Evolutionary conservation across 2,329 filamentous ascomycete genomes (phyloP).

Genomic region (Diaporthe citrichinensis): DNA sequence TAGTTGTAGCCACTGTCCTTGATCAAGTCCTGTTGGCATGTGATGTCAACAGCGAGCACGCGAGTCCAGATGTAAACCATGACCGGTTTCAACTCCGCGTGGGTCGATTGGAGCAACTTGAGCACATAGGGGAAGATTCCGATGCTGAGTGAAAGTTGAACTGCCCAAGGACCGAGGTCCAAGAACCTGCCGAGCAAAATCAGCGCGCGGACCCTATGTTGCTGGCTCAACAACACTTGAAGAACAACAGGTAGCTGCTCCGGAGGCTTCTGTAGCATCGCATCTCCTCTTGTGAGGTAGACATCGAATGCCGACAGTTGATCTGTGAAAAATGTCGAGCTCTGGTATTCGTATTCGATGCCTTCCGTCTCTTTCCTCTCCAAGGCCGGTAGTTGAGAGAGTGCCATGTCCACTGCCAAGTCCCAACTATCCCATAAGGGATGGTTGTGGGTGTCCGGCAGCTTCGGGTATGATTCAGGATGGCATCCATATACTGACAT

Average conservation of each 20-base stretch:
- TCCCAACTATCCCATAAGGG: constrained; percentile 99
- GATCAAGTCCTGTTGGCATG: constrained; percentile 92
- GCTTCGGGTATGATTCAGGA: constrained; percentile 88
- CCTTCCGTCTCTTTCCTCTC: constrained; percentile 82
- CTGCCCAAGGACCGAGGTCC: constrained; percentile 96
- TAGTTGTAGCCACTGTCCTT: constrained; percentile 99
- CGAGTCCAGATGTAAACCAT: constrained; percentile 99
- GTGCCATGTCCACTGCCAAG: constrained; percentile 93
- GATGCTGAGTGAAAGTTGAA: constrained; percentile 97
- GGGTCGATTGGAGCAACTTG: constrained; percentile 94
- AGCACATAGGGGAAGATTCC: constrained; percentile 99
- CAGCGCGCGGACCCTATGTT: constrained; percentile 90
- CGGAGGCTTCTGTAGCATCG: constrained; percentile 86
- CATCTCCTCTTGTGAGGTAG: constrained; percentile 85
- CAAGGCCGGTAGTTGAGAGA: constrained; percentile 88
- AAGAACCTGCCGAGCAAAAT: constrained; percentile 94
- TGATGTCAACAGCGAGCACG: constrained; percentile 93
- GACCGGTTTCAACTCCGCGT: constrained; percentile 93
- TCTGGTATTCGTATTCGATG: constrained; percentile 90
- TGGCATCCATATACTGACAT: constrained; percentile 98
- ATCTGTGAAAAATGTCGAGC: constrained; percentile 96
- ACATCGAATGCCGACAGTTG: constrained; percentile 98
- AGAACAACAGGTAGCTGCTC: constrained; percentile 97
- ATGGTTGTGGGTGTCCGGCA: constrained; percentile 96
- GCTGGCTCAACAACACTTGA: constrained; percentile 95